These are phyloP conservation scores for Cyberlindnera petersonii DNA, from an alignment of 805 yeast species.

Conservation along the genomic window DNA sequence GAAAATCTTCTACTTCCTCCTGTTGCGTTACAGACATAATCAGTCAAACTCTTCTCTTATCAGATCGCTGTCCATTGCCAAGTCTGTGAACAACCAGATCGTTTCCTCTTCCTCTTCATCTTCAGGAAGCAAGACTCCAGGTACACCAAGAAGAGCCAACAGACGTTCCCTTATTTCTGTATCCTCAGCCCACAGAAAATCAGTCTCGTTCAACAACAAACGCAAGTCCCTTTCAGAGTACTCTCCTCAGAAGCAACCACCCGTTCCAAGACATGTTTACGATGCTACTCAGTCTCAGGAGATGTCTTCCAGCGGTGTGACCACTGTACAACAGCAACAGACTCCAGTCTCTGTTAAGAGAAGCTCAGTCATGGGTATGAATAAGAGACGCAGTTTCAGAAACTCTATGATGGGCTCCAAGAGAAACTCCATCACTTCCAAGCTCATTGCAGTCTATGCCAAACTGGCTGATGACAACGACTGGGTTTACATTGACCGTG, in stretches of 20 bases:
- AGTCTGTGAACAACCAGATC: conserved; percentile 23
- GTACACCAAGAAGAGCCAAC: conserved; percentile 33
- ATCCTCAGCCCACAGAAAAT: conserved; percentile 46
- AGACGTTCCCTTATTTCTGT: conserved; percentile 42
- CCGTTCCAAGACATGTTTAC: conserved; percentile 23
- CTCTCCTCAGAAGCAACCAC: conserved; percentile 24
- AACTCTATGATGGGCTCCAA: conserved; percentile 41
- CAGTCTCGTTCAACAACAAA: conserved; percentile 40
- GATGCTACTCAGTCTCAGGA: conserved; percentile 13
- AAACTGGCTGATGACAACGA: conserved; percentile 57
- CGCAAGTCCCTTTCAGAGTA: conserved; percentile 24
- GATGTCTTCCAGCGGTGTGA: conserved; percentile 7
- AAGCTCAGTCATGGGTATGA: conserved; percentile 4
- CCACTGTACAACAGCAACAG: conserved; percentile 2
- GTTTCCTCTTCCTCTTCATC: conserved; percentile 14
- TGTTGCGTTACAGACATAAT: conserved; percentile 72
- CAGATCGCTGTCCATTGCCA: conserved; percentile 30
- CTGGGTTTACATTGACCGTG: conserved; percentile 67
- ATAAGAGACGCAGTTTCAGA: conserved; percentile 31
- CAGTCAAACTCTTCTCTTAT: conserved; percentile 38
- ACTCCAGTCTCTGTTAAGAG: conserved; percentile 10
- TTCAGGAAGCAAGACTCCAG: conserved; percentile 6
- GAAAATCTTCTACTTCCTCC: conserved; percentile 72
- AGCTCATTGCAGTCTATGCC: conserved; percentile 68
- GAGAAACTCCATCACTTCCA: conserved; percentile 70